These are phyloP conservation scores for Salvia rosmarinus DNA, from an alignment of 257 asterid species.

Conservation along the genomic window DNA sequence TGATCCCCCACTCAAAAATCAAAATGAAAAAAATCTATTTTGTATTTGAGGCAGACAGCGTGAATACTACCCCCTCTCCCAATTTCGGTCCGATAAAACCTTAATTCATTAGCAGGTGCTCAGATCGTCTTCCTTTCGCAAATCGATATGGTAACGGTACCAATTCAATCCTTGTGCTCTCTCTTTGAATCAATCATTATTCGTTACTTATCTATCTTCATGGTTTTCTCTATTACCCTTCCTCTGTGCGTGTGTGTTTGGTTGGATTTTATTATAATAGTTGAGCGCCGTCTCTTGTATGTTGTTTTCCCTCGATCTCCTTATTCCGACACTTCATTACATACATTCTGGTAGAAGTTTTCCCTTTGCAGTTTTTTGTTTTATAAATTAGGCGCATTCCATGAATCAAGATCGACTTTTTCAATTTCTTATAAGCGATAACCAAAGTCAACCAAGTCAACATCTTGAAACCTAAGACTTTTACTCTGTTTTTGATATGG, in stretches of 20 bases:
- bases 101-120: conserved; percentile 13
- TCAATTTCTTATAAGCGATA: conserved; percentile 2
- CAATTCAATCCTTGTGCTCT: not conserved
- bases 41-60: too few species aligned
- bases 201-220: conserved; percentile 1
- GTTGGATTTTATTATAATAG: conserved; percentile 18
- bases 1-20: too few species aligned
- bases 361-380: not conserved
- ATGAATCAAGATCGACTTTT: conserved; percentile 12
- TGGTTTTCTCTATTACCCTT: conserved; percentile 8
- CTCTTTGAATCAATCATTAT: conserved; percentile 12
- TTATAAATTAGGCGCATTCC: not conserved
- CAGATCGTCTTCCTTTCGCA: conserved; percentile 16
- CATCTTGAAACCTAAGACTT: conserved; percentile 18
- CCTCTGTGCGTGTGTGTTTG: not conserved
- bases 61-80: too few species aligned
- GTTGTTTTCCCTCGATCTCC: not conserved
- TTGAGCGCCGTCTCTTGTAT: conserved; percentile 4
- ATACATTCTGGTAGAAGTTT: not conserved
- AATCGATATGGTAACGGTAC: conserved; percentile 38
- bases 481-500: not conserved
- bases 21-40: too few species aligned
- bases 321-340: not conserved
- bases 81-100: not conserved
- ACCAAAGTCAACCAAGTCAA: conserved; percentile 37